Evolutionary conservation across 352 stramenopile species (phyloP), one percentile per base, ranked within the genome.

Genomic region (Pilasporangium apinafurcum): DNA sequence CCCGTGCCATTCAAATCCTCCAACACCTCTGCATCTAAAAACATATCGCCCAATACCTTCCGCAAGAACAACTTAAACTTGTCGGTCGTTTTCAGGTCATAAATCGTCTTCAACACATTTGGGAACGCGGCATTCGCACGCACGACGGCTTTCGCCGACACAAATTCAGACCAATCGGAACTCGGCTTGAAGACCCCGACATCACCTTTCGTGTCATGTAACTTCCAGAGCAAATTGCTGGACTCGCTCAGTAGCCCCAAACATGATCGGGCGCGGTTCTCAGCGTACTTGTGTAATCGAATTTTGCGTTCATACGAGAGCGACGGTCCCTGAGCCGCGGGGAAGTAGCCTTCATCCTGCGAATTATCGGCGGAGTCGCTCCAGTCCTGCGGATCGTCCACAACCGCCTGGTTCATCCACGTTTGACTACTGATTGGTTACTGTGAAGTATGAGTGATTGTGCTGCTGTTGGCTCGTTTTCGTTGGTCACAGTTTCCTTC

Each of bases 1-100:
- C 79, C 79, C 8, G 76, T 92, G 25, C 73, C 76, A 25, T 89
- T 89, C 13, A 92, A 59, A 45, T 88, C 78, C 41, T 91, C 82
- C 4, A 94, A 62, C 44, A 94, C 82, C 17, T 89, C 77, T 14
- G 82, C 82, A 56, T 94, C 82, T 18, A 94, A 51, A 39, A 87
- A 92, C 44, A 81, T 68, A 44, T 94, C 79, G 22, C 77, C 78
- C 8, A 91, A 53, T 18, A 91, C 68, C 44, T 90, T 86, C 39
- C 70, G 79, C 59, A 91, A 66, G 42, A 94, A 92, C 10, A 86
- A 43, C 53, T 89, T 88, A 59, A 89, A 89, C 48, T 91, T 90
- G 37, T 86, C 71, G 20, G 74, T 82, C 8, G 79, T 87, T 34
- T 89, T 86, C 37, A 88, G 68, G 45, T 92, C 72, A 62, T 92